phyloP scores from a whole-genome alignment of 495 filamentous ascomycete species.

The Talaromyces proteolyticus region DNA sequence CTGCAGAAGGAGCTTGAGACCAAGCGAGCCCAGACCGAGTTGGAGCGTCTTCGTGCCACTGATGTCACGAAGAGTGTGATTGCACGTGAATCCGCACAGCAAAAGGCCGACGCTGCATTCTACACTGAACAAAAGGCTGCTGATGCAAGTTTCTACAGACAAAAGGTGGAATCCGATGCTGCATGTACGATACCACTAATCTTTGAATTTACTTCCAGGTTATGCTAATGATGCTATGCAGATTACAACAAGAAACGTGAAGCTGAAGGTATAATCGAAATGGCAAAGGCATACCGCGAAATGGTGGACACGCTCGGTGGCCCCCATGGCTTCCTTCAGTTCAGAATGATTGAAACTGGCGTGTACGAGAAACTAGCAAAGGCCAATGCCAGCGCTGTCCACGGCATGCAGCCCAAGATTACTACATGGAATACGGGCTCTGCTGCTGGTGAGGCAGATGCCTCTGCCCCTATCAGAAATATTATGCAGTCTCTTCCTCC shows the following conservation, averaged over 20 bases:
- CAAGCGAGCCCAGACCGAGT: conserved; percentile 70
- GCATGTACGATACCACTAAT: conserved; percentile 18
- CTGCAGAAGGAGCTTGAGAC: conserved; percentile 67
- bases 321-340: conserved; percentile 66
- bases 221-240: conserved; percentile 5
- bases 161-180: conserved; percentile 52
- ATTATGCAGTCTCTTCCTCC: conserved; percentile 76
- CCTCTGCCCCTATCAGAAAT: conserved; percentile 44
- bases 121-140: conserved; percentile 39
- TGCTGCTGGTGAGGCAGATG: conserved; percentile 26
- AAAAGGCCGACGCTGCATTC: conserved; percentile 62
- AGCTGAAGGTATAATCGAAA: conserved; percentile 66
- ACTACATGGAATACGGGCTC: conserved; percentile 72
- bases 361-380: conserved; percentile 33
- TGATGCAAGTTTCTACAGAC: conserved; percentile 53
- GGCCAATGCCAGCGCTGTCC: conserved; percentile 55
- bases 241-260: conserved; percentile 59
- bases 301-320: conserved; percentile 68
- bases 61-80: conserved; percentile 77
- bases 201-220: background rate
- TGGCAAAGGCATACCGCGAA: conserved; percentile 69
- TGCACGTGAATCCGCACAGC: conserved; percentile 61
- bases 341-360: conserved; percentile 49
- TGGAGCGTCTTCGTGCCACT: conserved; percentile 67
- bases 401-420: conserved; percentile 80